A percentile compares a stretch with the other conserved stretches of the same genome.
Evolutionary conservation across 2,329 filamentous ascomycete genomes (phyloP).

Genomic region (Fusarium nurragi): DNA sequence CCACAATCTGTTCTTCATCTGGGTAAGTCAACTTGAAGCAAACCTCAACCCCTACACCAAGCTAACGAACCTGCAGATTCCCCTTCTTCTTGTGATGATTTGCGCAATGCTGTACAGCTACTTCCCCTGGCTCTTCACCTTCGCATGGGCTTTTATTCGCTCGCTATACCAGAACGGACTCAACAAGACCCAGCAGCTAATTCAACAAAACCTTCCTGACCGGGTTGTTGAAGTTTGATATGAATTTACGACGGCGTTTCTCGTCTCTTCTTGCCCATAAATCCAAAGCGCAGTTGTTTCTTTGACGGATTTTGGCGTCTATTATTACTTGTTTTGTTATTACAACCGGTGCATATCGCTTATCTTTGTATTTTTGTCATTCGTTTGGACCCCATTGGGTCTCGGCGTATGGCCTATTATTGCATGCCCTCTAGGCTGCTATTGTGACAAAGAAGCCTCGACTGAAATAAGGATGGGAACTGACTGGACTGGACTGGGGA

Average conservation of each 20-base stretch:
- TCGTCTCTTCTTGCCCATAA: constrained; percentile 25
- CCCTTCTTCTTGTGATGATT: constrained; percentile 59
- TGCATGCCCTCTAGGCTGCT: constrained; percentile 1
- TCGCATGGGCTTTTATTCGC: constrained; percentile 48
- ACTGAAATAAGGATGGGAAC: neutral
- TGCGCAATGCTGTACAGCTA: constrained; percentile 61
- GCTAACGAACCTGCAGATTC: constrained; percentile 55
- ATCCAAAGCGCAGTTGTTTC: constrained; percentile 27
- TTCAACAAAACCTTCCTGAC: constrained; percentile 40
- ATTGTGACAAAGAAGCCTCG: neutral
- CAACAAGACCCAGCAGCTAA: constrained; percentile 42
- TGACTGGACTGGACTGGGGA: neutral
- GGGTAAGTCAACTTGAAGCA: constrained; percentile 58
- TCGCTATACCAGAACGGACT: constrained; percentile 47
- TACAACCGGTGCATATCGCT: constrained; percentile 17
- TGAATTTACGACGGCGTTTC: constrained; percentile 31
- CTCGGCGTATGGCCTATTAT: constrained; percentile 1
- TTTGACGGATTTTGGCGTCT: constrained; percentile 19
- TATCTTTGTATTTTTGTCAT: constrained; percentile 1
- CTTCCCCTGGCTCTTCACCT: constrained; percentile 58
- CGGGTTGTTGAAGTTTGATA: constrained; percentile 44
- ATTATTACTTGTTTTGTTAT: constrained; percentile 11
- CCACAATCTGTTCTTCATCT: constrained; percentile 73
- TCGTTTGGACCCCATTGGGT: constrained; percentile 6
- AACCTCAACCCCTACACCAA: neutral